Conservation (phyloP, 192 early-diverging fungal genomes). For the Linnemannia schmuckeri region DNA sequence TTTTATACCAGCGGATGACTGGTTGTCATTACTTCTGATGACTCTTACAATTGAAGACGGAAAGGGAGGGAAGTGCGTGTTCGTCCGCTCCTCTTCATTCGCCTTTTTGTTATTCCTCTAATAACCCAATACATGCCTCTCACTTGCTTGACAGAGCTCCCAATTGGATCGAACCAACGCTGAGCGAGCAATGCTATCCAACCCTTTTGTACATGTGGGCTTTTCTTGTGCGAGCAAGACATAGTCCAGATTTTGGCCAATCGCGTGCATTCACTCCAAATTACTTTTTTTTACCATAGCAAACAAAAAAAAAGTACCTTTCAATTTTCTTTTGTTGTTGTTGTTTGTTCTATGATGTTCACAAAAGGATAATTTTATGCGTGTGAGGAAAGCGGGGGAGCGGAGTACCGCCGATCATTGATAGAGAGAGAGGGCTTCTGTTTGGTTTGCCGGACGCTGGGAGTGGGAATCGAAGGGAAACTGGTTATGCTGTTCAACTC, state of each 20-base stretch:
- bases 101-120: neutral
- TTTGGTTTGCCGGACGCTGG: neutral
- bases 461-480: neutral
- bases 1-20: neutral
- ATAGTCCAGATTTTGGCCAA: constrained; percentile 1
- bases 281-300: neutral
- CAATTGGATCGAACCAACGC: neutral
- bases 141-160: neutral
- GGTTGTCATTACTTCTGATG: too few species aligned
- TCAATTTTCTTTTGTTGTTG: neutral
- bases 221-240: neutral
- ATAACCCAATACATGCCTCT: neutral
- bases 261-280: neutral
- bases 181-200: neutral
- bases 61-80: neutral
- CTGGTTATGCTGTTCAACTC: neutral
- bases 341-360: neutral
- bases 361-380: neutral
- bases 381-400: neutral
- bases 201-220: constrained; percentile 1
- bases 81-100: neutral
- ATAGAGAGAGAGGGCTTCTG: neutral
- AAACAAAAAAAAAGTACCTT: neutral
- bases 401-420: neutral
- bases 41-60: too few species aligned